Evolutionary conservation across 2,329 filamentous ascomycete genomes (phyloP).

Genomic region (Fusarium dimerum): DNA sequence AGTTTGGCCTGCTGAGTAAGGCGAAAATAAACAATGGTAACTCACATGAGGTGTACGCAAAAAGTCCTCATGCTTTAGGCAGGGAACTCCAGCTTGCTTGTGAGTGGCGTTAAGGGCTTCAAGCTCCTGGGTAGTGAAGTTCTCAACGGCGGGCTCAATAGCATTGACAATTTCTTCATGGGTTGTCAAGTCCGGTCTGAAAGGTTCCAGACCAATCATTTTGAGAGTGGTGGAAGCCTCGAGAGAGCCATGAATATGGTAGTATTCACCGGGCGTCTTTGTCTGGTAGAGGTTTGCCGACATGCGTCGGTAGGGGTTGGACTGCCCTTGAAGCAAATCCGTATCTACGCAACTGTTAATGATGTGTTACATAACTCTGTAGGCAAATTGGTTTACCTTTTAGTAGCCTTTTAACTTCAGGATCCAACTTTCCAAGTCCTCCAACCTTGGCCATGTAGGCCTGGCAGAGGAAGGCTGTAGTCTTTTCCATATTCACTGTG

Average conservation of each 20-base stretch:
- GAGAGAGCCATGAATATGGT: conserved; percentile 74
- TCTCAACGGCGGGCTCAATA: conserved; percentile 60
- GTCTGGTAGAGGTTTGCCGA: conserved; percentile 74
- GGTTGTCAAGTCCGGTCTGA: conserved; percentile 60
- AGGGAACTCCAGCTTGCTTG: conserved; percentile 61
- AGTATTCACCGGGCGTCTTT: conserved; percentile 65
- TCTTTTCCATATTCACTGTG: conserved; percentile 39
- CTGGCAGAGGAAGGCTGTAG: conserved; percentile 44
- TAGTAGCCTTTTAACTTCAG: conserved; percentile 32
- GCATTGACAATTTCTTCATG: conserved; percentile 58
- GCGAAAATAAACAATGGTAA: not conserved
- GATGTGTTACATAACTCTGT: not conserved
- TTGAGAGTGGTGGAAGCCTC: conserved; percentile 69
- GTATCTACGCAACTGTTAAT: conserved; percentile 54
- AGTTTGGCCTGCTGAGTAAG: fast-evolving
- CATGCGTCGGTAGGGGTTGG: conserved; percentile 68
- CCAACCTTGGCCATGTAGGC: conserved; percentile 39
- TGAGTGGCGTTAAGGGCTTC: conserved; percentile 58
- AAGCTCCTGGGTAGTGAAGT: conserved; percentile 55
- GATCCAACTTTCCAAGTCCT: conserved; percentile 40
- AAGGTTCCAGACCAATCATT: conserved; percentile 68
- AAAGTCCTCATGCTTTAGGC: conserved; percentile 61
- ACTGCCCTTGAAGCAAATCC: conserved; percentile 70
- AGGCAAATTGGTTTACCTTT: conserved; percentile 28
- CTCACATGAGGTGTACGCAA: conserved; percentile 49